Evolutionary conservation across 768 basidiomycete species (phyloP).

Genomic region (Scleroderma citrinum): DNA sequence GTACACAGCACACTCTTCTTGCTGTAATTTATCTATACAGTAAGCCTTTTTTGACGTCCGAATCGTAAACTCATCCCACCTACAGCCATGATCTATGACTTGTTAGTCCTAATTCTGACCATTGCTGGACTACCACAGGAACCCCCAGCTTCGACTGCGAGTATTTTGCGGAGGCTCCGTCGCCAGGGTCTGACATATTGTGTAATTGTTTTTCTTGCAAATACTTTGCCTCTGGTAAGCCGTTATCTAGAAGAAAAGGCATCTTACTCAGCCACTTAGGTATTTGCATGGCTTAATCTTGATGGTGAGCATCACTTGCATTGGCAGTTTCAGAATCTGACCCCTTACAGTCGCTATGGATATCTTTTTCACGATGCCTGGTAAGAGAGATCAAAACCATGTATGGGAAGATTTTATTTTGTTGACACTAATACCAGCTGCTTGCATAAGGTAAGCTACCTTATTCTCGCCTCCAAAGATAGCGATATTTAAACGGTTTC

Average conservation of each 20-base stretch:
- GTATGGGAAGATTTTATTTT: background rate
- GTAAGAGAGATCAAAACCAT: background rate
- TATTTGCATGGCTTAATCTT: conserved; percentile 2
- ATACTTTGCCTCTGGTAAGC: conserved; percentile 5
- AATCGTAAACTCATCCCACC: background rate
- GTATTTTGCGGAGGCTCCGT: conserved; percentile 8
- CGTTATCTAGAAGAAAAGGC: background rate
- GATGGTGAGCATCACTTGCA: background rate
- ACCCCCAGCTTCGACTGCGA: conserved; percentile 2
- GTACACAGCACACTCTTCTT: background rate
- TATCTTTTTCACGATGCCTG: conserved; percentile 1
- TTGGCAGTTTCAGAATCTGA: background rate
- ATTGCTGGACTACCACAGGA: conserved; percentile 11
- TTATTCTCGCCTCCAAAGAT: background rate
- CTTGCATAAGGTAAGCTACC: conserved; percentile 1
- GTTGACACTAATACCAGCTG: background rate
- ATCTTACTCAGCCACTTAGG: background rate
- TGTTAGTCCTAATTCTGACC: conserved; percentile 13
- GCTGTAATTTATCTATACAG: conserved; percentile 13
- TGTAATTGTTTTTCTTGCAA: conserved; percentile 10
- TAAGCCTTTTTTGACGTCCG: background rate
- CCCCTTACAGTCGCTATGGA: background rate
- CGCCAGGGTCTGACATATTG: conserved; percentile 19
- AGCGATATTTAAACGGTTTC: background rate
- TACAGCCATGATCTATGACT: conserved; percentile 16